Evolutionary conservation across 257 asterid genomes (phyloP), one percentile per base, ranked within the genome.

Genomic region (Nicotiana paniculata): DNA sequence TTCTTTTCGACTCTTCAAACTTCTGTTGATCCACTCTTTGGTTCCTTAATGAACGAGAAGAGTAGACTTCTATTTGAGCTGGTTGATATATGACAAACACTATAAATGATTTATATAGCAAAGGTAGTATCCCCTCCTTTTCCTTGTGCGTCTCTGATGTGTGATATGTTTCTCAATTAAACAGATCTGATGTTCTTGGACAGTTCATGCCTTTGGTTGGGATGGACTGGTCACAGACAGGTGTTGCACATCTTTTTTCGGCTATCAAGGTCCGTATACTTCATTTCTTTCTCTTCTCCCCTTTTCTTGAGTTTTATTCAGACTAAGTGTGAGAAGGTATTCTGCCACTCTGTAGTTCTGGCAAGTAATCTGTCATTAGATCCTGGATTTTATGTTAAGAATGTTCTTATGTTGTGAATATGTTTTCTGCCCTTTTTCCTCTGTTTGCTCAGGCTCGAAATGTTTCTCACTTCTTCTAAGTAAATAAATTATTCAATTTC

Each of bases 191-290:
- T 92, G 93, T 95, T 89, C 91, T 95, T 59, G 97, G 98, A 51
- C 98, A 96, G 88, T 88, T 96, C 82, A 96, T 96, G 99, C 99
- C 99, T 70, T 91, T 86, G 93, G 98, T 96, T 75, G 99, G 99
- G 77, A 90, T 92, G 88, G 99, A 96, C 89, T 96, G 99, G 99
- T 93, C 96, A 10, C 98, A 96, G 85, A 90, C 92, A 53, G 98
- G 98, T 75, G 99, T 96, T 70, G 91, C 96, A 8, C 91, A 96
- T 92, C 96, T 96, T 83, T 96, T 96, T 87, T 89, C 99, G n/a
- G 97, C 99, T 80, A 94, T 96, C 90, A 94, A 94, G 98, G 99
- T 96, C 77, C 55, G 79, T 77, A 65, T 58, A 37, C 26, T 76
- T 33, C 17, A 77, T 35, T 26, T 63, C 17, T 81, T 62, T 68